Evolutionary conservation across 1,284 basidiomycete genomes (phyloP), one percentile per base, ranked within the genome.

Genomic region (Waitea zeae): DNA sequence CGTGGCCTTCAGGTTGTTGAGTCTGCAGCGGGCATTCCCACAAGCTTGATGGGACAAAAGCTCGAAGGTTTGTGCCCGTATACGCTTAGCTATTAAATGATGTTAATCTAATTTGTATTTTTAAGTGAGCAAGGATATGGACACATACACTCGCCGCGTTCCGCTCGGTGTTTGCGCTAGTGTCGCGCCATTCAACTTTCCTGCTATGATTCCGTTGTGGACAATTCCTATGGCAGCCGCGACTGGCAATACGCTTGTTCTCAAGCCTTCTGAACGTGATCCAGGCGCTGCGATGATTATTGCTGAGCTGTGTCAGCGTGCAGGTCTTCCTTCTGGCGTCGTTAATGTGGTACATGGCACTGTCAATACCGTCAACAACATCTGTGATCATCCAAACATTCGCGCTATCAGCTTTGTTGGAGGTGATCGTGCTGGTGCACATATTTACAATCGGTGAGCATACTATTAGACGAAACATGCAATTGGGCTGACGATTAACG

Each of bases 331-430:
- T 20, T 57, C 68, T 15, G 87, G 86, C 44, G 86, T 90, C 28
- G 54, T 92, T 39, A 90, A 88, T 49, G 64, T 92, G 35, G 82
- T 97, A 7, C 89, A 98, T 48, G 93, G 93, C 18, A 75, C 78
- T 13, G 74, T 83, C 19, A 73, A 80, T 6, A 88, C 84, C 1
- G 93, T 98, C 37, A 95, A 97, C 49, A 75, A 81, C 18, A 86
- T 98, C 41, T 97, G 90, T 52, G 90, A 96, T 52, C 72, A 92
- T 50, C 80, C 88, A 12, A 59, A 66, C 5, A 89, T 97, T 61
- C 89, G 78, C 50, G 93, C 92, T 6, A 90, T 97, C 52, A 88
- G 84, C 44, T 97, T 98, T 51, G 93, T 98, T n/a, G 93, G 93
- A 17, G 88, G 89, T 28, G 88, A 98, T 56, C 67, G 67, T 30